Conservation (phyloP, 495 filamentous ascomycete genomes). For the Talaromyces trachyspermus region DNA sequence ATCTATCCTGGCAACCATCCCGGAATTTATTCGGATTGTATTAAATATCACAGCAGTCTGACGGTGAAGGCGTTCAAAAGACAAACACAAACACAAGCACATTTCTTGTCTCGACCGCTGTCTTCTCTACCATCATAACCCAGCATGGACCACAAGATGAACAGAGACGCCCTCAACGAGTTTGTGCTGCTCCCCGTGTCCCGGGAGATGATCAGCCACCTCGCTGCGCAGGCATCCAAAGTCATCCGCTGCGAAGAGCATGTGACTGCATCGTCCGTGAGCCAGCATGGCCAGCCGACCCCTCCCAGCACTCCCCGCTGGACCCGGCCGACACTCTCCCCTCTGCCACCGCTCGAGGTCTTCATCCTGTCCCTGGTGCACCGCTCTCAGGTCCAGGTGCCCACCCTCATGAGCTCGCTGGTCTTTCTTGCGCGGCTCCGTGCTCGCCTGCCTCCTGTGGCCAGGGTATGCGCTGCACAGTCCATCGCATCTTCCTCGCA, state of each 20-base stretch:
- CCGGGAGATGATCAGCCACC: constrained; percentile 74
- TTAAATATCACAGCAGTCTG: too few relatives aligned
- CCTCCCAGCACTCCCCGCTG: constrained; percentile 60
- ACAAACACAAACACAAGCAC: too few relatives aligned
- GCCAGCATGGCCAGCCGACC: constrained; percentile 57
- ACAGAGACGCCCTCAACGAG: constrained; percentile 73
- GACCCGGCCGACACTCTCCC: constrained; percentile 34
- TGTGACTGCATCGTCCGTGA: constrained; percentile 33
- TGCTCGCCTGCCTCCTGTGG: constrained; percentile 78
- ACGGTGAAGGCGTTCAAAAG: too few relatives aligned
- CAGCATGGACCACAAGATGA: constrained; percentile 26
- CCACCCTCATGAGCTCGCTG: constrained; percentile 91
- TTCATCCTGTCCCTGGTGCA: constrained; percentile 90
- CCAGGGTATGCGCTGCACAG: constrained; percentile 94
- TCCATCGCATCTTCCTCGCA: constrained; percentile 82
- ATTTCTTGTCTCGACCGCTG: too few relatives aligned
- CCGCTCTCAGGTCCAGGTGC: constrained; percentile 92
- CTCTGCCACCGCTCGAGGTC: constrained; percentile 69
- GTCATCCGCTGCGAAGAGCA: constrained; percentile 84
- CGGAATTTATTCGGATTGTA: neutral
- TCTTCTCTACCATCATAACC: too few relatives aligned
- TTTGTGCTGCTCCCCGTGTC: constrained; percentile 81
- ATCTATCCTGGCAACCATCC: too few relatives aligned
- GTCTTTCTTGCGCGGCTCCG: constrained; percentile 86
- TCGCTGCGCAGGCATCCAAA: constrained; percentile 71